Evolutionary conservation across 495 filamentous ascomycete species (phyloP).

Genomic region (Stereocaulon alpinum): DNA sequence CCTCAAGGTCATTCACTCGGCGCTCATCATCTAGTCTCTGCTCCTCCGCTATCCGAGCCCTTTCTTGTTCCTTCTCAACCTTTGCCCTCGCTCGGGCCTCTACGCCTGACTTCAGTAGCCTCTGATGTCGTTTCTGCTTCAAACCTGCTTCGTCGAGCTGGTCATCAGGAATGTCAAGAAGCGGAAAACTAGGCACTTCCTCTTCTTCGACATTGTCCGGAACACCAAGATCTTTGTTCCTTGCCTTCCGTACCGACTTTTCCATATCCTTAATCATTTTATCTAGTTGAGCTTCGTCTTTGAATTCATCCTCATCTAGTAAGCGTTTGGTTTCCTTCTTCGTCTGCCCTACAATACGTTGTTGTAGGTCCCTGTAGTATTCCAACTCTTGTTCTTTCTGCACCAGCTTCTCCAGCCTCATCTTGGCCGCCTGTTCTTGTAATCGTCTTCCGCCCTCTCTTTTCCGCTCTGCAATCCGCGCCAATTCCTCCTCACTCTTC

Average conservation of each 20-base stretch:
- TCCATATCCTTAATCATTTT: constrained; percentile 78
- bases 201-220: constrained; percentile 64
- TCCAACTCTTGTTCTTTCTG: constrained; percentile 92
- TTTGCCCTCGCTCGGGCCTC: constrained; percentile 87
- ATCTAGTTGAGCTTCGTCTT: constrained; percentile 76
- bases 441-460: constrained; percentile 85
- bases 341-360: constrained; percentile 51
- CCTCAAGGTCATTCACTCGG: constrained; percentile 70
- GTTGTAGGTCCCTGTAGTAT: constrained; percentile 77
- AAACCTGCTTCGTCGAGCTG: constrained; percentile 81
- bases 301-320: constrained; percentile 81
- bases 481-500: constrained; percentile 88
- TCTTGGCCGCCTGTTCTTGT: constrained; percentile 94
- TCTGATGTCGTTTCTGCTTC: constrained; percentile 84
- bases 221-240: constrained; percentile 85
- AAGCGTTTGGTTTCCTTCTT: constrained; percentile 85
- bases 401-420: constrained; percentile 87
- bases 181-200: constrained; percentile 70
- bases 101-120: constrained; percentile 84
- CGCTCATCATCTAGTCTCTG: constrained; percentile 72
- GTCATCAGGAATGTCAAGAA: constrained; percentile 85
- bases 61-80: constrained; percentile 88
- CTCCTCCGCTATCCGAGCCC: constrained; percentile 69
- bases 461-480: constrained; percentile 75
- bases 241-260: constrained; percentile 70